Base-by-base conservation (phyloP, 805 yeast genomes). In the Priceomyces melissophilus region DNA sequence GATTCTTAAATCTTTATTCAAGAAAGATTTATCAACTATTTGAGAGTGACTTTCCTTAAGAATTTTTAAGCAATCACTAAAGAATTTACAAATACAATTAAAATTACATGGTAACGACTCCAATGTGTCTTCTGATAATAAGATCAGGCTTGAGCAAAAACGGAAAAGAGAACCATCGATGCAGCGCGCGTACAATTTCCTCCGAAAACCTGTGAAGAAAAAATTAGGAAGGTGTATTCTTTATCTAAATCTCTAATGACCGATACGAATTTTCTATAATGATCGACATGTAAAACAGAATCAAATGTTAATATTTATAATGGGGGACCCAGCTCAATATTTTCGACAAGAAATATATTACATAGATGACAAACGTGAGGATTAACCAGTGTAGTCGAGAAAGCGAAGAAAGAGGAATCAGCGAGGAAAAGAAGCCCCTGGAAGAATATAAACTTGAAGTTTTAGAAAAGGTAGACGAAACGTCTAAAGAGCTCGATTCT, bases 401-500 rank as follows among this genome's bases (percentile, higher is more conserved):
- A 27, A 27, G 30, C 30, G 30, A 27, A 27, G 30, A 10, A 27
- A 11, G 30, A 27, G 30, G 30, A 27, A 27, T 27, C 30, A 27
- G 30, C 30, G 30, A 27, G 11, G 30, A 27, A 27, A 27, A 27
- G 30, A 27, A 11, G 11, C 10, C 30, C 11, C 30, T 27, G 30
- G 30, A 27, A 27, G 10, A 27, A 27, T 27, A 27, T 27, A 11
- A 27, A 27, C 30, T 27, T 10, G 30, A 27, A 27, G 30, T 27
- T 10, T 11, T 27, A 27, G 30, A 27, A 27, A 27, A 27, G 30
- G 30, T 27, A 10, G 30, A 27, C 11, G 30, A 27, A 27, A 27
- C 10, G 30, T 27, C 30, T 11, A 27, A 27, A 27, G 43, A 39
- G 11, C 27, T 48, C 15, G 60, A 55, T 47, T 40, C 45, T 13